Percentiles rank a stretch among this genome's conserved stretches.
Evolutionary conservation across 1,139 yeast genomes (phyloP).

Genomic region (Scheffersomyces illinoinensis): DNA sequence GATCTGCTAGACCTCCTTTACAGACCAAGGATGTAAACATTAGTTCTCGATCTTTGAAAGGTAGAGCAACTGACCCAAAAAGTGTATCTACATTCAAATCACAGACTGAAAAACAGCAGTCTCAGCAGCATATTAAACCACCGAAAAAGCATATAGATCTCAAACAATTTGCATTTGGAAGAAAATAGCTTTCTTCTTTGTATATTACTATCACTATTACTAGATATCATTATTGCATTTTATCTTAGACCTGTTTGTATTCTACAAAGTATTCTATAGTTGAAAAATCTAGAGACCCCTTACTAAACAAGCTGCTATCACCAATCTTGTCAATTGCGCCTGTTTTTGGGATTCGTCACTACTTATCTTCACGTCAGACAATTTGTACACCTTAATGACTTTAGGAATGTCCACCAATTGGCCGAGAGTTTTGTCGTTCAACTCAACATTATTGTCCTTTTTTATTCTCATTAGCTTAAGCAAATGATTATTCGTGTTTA

Average conservation of each 20-base stretch:
- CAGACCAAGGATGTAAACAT: background rate
- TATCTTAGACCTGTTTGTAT: background rate
- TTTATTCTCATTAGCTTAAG: conserved; percentile 15
- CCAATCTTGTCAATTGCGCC: conserved; percentile 31
- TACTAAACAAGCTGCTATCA: conserved; percentile 40
- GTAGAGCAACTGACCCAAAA: background rate
- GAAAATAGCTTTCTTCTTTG: conserved; percentile 3
- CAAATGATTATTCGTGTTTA: conserved; percentile 15
- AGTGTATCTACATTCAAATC: background rate
- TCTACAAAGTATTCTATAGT: background rate
- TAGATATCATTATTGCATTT: background rate
- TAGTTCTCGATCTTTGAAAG: background rate
- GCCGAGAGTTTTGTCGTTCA: conserved; percentile 28
- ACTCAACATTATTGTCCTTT: conserved; percentile 10
- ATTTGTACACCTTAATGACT: conserved; percentile 40
- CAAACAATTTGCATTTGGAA: conserved; percentile 21
- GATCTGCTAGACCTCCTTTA: background rate
- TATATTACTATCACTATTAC: background rate
- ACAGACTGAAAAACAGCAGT: background rate
- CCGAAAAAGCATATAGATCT: conserved; percentile 4
- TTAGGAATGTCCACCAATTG: conserved; percentile 27
- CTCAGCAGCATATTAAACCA: background rate
- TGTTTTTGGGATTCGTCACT: conserved; percentile 19
- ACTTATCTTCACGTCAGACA: conserved; percentile 29
- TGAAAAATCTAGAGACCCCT: conserved; percentile 28